A percentile compares a stretch with the other conserved stretches of the same genome.
Conservation (phyloP, 495 filamentous ascomycete species). For the Filosporella fistucella region DNA sequence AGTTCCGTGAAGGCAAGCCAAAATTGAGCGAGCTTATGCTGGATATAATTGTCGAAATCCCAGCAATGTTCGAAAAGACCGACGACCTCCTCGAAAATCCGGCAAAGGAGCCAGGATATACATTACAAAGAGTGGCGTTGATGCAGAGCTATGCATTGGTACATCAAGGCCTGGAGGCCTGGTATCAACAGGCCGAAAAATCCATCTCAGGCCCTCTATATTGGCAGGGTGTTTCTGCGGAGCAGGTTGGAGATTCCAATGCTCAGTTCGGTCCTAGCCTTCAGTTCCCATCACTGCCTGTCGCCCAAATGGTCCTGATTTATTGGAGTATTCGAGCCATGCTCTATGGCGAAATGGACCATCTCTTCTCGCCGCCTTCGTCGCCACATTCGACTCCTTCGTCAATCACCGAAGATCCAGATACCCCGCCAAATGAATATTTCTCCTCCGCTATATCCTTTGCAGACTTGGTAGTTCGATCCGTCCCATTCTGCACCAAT, state of each 20-base stretch:
- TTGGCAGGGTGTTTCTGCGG: background rate
- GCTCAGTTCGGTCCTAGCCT: background rate
- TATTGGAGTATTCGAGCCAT: conserved; percentile 1
- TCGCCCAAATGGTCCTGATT: conserved; percentile 2
- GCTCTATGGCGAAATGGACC: conserved; percentile 5
- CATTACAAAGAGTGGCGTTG: background rate
- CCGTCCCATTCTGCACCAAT: conserved; percentile 2
- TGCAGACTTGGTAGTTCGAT: conserved; percentile 1
- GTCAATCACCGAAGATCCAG: too few species aligned
- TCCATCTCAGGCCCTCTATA: background rate
- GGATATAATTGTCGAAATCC: conserved; percentile 1
- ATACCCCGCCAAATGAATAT: background rate
- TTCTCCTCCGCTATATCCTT: background rate
- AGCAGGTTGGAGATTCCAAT: background rate
- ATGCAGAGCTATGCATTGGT: background rate
- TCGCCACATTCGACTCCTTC: background rate
- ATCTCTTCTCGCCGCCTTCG: background rate
- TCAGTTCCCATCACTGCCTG: conserved; percentile 2
- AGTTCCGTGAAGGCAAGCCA: background rate
- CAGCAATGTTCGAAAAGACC: conserved; percentile 3
- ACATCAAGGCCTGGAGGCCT: background rate
- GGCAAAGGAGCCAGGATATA: background rate
- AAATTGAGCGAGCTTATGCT: conserved; percentile 4
- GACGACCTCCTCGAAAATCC: background rate
- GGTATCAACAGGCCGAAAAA: background rate